Evolutionary conservation across 139 green algal species (phyloP).

Genomic region (Chlorella sp.): DNA sequence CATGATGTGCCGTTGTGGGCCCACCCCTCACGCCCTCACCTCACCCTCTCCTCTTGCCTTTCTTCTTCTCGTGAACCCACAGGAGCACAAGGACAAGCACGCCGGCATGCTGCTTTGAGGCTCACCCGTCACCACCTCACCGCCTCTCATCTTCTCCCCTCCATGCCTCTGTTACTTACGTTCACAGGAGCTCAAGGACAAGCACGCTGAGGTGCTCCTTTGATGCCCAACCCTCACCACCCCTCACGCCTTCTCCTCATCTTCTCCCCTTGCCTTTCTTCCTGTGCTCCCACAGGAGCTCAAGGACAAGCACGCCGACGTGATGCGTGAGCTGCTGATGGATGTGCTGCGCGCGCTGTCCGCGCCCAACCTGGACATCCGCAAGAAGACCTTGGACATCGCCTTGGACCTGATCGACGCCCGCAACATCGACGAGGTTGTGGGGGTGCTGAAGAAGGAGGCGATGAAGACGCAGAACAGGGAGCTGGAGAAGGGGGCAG

Average conservation of each 20-base stretch:
- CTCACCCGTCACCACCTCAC: too few species aligned
- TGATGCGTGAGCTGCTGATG: conserved; percentile 97
- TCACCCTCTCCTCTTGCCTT: too few species aligned
- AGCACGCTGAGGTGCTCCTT: conserved; percentile 78
- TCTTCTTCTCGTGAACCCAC: too few species aligned
- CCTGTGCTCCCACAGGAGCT: conserved; percentile 63
- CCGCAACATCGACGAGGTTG: conserved; percentile 91
- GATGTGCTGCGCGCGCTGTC: conserved; percentile 94
- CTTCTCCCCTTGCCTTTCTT: too few species aligned
- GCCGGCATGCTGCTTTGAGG: too few species aligned
- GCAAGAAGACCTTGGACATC: conserved; percentile 95
- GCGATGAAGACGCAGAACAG: conserved; percentile 94
- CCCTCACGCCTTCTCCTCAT: too few species aligned
- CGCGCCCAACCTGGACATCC: conserved; percentile 94
- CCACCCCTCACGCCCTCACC: too few species aligned
- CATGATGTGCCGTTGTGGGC: too few species aligned
- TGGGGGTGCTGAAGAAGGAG: conserved; percentile 98
- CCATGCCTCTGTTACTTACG: too few species aligned
- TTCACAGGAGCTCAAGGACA: conserved; percentile 79
- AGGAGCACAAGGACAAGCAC: too few species aligned
- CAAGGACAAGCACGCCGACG: conserved; percentile 78
- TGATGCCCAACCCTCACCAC: too few species aligned
- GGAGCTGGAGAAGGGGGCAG: conserved; percentile 86
- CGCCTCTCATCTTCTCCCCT: too few species aligned
- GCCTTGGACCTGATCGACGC: conserved; percentile 93